Conservation (phyloP, 2,329 filamentous ascomycete species). For the Coniochaeta sp. region DNA sequence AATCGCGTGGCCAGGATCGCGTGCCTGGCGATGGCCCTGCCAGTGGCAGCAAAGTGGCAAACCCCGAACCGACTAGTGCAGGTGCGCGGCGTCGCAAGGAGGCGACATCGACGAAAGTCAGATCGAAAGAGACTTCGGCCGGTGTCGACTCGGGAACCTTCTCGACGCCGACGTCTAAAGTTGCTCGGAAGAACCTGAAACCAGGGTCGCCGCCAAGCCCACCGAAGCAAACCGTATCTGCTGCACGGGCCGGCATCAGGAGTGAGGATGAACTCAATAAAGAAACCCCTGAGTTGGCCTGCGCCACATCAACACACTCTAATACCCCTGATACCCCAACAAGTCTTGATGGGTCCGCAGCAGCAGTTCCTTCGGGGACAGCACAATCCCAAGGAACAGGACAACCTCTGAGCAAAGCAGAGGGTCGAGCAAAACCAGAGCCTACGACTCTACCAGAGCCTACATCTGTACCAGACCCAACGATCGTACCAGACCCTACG, state of each 20-base stretch:
- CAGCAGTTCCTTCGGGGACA: background rate
- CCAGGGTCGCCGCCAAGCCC: background rate
- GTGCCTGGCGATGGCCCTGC: background rate
- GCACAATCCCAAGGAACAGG: background rate
- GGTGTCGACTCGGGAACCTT: background rate
- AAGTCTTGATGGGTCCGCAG: background rate
- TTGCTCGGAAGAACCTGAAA: background rate
- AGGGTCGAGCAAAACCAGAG: background rate
- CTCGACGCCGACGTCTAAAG: background rate
- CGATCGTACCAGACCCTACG: no score
- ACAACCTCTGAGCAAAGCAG: background rate
- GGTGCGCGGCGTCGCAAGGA: background rate
- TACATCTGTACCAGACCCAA: no score
- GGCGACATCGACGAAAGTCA: background rate
- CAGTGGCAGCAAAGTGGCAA: background rate
- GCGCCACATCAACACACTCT: background rate
- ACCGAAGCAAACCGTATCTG: background rate
- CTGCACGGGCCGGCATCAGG: background rate
- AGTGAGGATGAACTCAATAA: background rate
- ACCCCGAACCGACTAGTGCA: background rate
- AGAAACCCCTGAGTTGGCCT: background rate
- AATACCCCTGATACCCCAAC: background rate
- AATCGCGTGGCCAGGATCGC: background rate
- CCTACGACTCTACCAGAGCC: no score
- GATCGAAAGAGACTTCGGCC: background rate